Evolutionary conservation across 495 filamentous ascomycete genomes (phyloP), one percentile per base, ranked within the genome.

Genomic region (Tuber borchii): DNA sequence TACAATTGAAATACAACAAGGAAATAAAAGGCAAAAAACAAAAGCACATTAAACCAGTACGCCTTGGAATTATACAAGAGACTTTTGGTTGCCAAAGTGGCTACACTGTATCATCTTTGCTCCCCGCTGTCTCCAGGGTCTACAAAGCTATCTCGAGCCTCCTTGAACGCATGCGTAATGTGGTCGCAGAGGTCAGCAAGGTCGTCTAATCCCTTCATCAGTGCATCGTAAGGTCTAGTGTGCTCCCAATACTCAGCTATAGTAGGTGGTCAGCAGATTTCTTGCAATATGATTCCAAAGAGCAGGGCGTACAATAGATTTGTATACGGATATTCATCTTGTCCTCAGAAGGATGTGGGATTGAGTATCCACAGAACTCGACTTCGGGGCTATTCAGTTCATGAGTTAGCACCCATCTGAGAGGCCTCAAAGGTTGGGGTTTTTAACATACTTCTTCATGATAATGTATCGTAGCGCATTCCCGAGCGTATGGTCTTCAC

Each of bases 301-400:
- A 69, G 68, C 46, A 56, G 37, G 26, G 85, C 89, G 81, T 85
- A 97, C 95, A 93, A 79, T 92, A 97, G 73, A 95, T 99, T 85
- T 99, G 95, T 78, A 99, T 97, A 74, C 95, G 89, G 43, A 99
- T 85, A 83, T 97, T 96, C 95, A 99, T 97, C 85, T 96, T 94
- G 19, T 90, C 85, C 82, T 99, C 95, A 26, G 94, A 97, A 46
- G 96, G 95, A 86, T 99, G 95, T 14, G 95, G 95, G 73, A 99
- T 98, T 6, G 95, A 93, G 83, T 99, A 98, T 68, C 94, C 95
- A 85, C 96, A 98, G 85, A 99, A 95, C 82, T 99, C 95, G 46
- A 99, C 95, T 68, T 93, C 89, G 46, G 95, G 95, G 83, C 95
- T 97, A 75, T 75, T 74, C 51, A 77, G 42, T 48, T 45, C 20